Conservation (phyloP, 139 green algal species). For the Edaphochlamys debaryana region DNA sequence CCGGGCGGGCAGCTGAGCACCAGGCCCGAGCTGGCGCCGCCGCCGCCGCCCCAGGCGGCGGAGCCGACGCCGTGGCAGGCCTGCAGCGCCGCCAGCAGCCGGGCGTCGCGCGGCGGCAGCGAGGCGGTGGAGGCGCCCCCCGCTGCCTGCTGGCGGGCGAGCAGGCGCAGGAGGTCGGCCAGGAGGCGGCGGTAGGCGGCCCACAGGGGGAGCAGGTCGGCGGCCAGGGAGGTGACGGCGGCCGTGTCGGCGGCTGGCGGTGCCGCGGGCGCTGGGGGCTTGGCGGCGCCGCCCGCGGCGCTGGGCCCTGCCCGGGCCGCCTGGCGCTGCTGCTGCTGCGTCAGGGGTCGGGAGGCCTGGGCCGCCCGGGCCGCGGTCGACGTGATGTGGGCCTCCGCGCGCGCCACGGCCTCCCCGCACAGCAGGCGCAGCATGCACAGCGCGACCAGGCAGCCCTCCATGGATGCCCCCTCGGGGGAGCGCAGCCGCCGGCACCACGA, state of each 20-base stretch:
- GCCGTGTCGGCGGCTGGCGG: background rate
- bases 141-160: background rate
- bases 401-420: background rate
- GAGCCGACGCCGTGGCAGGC: background rate
- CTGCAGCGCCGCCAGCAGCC: background rate
- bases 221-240: background rate
- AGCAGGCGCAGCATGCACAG: background rate
- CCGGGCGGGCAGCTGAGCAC: background rate
- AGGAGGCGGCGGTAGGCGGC: background rate
- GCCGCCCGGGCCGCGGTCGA: background rate
- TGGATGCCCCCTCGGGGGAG: too few relatives aligned
- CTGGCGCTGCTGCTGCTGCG: background rate
- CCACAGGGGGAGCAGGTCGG: conserved; percentile 6
- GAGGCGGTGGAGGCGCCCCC: background rate
- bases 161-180: background rate
- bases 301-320: too few relatives aligned
- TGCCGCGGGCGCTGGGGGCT: background rate
- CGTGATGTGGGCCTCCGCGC: too few relatives aligned
- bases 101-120: background rate
- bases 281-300: too few relatives aligned
- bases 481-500: too few relatives aligned
- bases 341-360: background rate
- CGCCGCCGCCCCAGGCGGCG: background rate
- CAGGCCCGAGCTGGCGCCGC: background rate
- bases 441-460: too few relatives aligned